A percentile compares a stretch with the other conserved stretches of the same genome.
Conservation (phyloP, 108 stramenopile genomes). For the Conticribra guillardii region DNA sequence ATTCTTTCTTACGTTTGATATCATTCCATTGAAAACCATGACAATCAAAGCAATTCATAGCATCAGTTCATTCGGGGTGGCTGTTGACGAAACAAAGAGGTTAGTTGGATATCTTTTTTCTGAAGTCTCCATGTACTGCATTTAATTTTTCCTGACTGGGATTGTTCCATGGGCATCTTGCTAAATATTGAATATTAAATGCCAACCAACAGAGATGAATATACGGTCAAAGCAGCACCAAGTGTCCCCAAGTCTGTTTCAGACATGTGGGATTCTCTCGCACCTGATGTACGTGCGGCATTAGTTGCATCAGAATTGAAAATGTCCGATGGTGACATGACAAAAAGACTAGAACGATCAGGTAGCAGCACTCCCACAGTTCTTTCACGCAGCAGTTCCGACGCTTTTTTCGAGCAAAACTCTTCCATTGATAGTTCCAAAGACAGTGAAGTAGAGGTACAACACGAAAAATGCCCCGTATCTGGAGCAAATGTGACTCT, state of each 20-base stretch:
- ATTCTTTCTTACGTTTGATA: too few relatives aligned
- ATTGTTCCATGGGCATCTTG: not conserved
- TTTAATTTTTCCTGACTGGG: not conserved
- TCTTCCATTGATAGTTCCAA: constrained; percentile 53
- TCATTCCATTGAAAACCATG: constrained; percentile 44
- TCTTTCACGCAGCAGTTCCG: constrained; percentile 49
- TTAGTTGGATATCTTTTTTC: constrained; percentile 11
- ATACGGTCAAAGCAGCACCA: constrained; percentile 20
- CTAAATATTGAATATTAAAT: not conserved
- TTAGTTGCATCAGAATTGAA: constrained; percentile 67
- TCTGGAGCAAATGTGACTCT: constrained; percentile 68
- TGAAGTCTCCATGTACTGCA: not conserved
- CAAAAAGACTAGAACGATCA: constrained; percentile 7
- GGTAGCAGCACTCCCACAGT: constrained; percentile 37
- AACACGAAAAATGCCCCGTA: constrained; percentile 65
- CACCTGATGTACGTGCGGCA: constrained; percentile 66
- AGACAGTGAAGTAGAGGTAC: constrained; percentile 22
- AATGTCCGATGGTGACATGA: constrained; percentile 12
- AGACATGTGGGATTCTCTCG: constrained; percentile 76
- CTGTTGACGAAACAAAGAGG: constrained; percentile 9
- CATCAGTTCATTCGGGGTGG: constrained; percentile 58
- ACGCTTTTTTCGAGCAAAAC: constrained; percentile 30
- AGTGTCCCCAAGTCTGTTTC: constrained; percentile 66
- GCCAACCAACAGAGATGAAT: constrained; percentile 56
- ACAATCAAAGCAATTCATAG: constrained; percentile 75